Conservation (phyloP, 2,329 filamentous ascomycete genomes). For the Hypoxylon sp. region DNA sequence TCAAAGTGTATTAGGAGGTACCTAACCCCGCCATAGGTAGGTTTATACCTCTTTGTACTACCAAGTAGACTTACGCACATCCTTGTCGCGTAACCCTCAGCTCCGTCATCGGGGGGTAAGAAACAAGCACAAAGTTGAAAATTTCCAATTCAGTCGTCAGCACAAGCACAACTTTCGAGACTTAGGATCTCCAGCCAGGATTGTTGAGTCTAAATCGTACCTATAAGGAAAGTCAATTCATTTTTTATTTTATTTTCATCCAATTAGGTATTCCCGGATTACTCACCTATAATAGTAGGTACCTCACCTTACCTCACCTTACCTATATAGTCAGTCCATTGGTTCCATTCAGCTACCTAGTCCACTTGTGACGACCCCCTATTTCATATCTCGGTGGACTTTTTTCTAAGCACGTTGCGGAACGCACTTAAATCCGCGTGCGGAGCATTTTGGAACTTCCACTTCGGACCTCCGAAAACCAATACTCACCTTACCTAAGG, state of each 20-base stretch:
- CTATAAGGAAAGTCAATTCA: not conserved
- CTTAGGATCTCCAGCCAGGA: no score
- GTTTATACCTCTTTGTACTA: no score
- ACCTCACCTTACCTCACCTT: no score
- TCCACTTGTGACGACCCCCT: not conserved
- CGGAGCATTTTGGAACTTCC: slow-evolving; percentile 1
- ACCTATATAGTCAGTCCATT: no score
- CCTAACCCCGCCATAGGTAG: slow-evolving; percentile 30
- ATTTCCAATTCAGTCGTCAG: slow-evolving; percentile 28
- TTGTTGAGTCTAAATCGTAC: slow-evolving; percentile 10
- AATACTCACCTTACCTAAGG: no score
- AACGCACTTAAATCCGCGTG: no score
- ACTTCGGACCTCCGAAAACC: not conserved
- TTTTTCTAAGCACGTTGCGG: not conserved
- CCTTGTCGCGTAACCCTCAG: not conserved
- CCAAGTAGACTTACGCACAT: no score
- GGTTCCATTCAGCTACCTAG: no score
- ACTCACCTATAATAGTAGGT: no score
- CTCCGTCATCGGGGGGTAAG: slow-evolving; percentile 36
- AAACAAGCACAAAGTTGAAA: slow-evolving; percentile 31
- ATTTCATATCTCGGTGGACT: no score
- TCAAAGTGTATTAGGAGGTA: no score
- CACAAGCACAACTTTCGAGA: slow-evolving; percentile 4
- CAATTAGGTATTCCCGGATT: slow-evolving; percentile 11
- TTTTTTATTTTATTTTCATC: no score